Base-by-base conservation (phyloP, 257 asterid species). In the Capsicum rhomboideum region DNA sequence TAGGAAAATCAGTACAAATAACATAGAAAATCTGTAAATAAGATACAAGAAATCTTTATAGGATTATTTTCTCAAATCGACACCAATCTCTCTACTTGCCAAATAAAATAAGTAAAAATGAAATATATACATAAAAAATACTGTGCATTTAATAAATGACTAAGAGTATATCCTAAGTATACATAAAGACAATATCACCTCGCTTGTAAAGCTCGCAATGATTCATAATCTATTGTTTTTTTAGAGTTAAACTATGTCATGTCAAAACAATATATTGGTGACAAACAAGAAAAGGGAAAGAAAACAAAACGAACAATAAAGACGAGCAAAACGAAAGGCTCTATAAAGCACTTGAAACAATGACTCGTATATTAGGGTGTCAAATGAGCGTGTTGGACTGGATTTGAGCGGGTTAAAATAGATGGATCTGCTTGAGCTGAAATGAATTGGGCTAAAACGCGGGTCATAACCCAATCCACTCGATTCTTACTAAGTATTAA, bases 111-210 rank as follows among this genome's bases (percentile, higher is more conserved):
- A 37, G 40, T 61, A 61, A 61, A 26, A 61, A 2, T 61, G 0
- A 0, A 61, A 61, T 18, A 0, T 18, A 0, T 23, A 28, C 0
- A 28, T 12, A 63, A 12, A 13, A 0, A 23, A 21, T n/a, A 23
- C 12, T 0, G 8, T 67, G 50, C 77, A 67, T 8, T 17, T 34
- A 67, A 18, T 29, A 3, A 29, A 16, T 14, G 26, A 34, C 23
- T 17, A 18, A 31, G 78, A 68, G 52, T 68, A 4, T 68, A 68
- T 18, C 6, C 26, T 67, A 31, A 67, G 49, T 49, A 31, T 7
- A 64, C 11, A 67, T 67, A 55, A 4, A 52, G 1, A n/a, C 20
- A 20, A 55, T 31, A 17, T 17, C 14, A 2, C 50, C 9, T 34
- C 6, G 17, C 52, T 68, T 68, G 78, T 18, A 37, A 68, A 37